Base-by-base conservation (phyloP, 1,284 basidiomycete genomes). In the Ceratobasidium sp. region DNA sequence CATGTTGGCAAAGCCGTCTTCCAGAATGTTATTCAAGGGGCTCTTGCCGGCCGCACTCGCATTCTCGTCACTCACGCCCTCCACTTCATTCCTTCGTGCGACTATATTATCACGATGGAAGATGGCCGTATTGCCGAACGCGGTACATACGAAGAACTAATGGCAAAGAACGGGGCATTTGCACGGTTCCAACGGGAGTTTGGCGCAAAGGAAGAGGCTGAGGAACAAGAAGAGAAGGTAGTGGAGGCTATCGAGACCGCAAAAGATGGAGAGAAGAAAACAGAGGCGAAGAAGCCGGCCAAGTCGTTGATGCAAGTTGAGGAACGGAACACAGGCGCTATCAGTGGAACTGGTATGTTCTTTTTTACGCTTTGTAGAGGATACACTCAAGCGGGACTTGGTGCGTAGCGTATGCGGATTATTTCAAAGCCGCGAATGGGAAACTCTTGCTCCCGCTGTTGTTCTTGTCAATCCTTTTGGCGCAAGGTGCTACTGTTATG, bases 1-100 rank as follows among this genome's bases (percentile, higher is more conserved):
- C 95, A 96, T 81, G 95, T 97, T 62, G 95, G 94, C 57, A 94
- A 94, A 83, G 88, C 91, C 5, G 91, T 97, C 38, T 96, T 97
- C 86, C 90, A 93, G 82, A 92, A 96, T 80, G 94, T 96, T 33
- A 88, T 97, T 78, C 88, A 91, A 78, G 90, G 91, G 80, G 88
- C 86, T 9, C 84, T 89, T 5, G 80, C 82, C 17, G 90, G 62
- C 17, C 68, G 77, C 17, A 79, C 78, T 84, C 84, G 87, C 38
- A 82, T 88, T 48, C 85, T 97, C 70, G 93, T 95, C 59, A 96
- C 94, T 0, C 94, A 95, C 81, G 94, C 93, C 0, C 87, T 96
- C 7, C 93, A 95, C 83, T 93, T 95, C 85, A 88, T 95, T 28
- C 91, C 92, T 0, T 87, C 92, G 79, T 94, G 68, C 17, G 93